Evolutionary conservation across 768 basidiomycete genomes (phyloP), one percentile per base, ranked within the genome.

Genomic region (Lactifluus volemus): DNA sequence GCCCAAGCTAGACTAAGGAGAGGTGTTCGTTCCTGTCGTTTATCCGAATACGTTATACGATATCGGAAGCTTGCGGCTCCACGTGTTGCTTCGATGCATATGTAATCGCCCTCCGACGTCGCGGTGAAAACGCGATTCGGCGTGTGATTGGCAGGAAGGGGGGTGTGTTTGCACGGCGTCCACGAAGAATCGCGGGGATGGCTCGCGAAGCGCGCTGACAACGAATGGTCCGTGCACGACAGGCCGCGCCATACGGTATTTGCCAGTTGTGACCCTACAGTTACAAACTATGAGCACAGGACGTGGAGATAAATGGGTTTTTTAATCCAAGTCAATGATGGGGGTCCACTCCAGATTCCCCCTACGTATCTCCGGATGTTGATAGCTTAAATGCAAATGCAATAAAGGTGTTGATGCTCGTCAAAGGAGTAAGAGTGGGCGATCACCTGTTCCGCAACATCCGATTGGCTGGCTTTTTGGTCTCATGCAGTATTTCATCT

Each of bases 331-430:
- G 49, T 41, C 21, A 39, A n/a, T 47, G 52, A 12, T 51, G 12
- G 25, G n/a, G n/a, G n/a, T n/a, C n/a, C n/a, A n/a, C n/a, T n/a
- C 36, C 60, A 58, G 55, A 39, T 11, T 48, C 55, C 44, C 38
- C 44, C 38, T 47, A n/a, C 54, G 50, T 61, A 53, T 61, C 38
- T 57, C 60, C 49, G 60, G 50, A n/a, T 47, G 50, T 48, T 34
- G 29, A 53, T 53, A 30, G 19, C 19, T 57, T 57, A 57, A 47
- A n/a, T 49, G 38, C 38, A 5, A 19, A n/a, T 49, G 38, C 38
- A 5, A 19, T n/a, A 39, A 30, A 19, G 19, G 8, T 45, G 19
- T n/a, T 36, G 21, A 39, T 5, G 44, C 15, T 36, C 10, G 17
- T 45, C 42, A 56, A 52, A 55, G 51, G 58, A 48, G 51, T 38